Conservation (phyloP, 2,329 filamentous ascomycete species). For the Talaromyces sp. region DNA sequence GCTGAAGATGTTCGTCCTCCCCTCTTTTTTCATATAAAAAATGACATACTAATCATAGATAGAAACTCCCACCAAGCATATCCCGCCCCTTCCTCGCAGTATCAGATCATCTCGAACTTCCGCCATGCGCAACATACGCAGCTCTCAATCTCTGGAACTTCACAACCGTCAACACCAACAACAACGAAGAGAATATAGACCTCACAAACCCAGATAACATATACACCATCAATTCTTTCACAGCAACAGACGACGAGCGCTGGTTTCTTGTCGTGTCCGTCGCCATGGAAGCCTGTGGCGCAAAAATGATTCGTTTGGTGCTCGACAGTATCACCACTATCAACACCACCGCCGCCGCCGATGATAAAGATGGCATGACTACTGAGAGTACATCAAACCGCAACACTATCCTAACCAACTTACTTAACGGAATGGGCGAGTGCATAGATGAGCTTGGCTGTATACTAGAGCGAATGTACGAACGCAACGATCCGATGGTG, state of each 20-base stretch:
- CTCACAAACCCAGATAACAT: constrained; percentile 39
- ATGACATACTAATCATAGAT: neutral
- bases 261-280: constrained; percentile 54
- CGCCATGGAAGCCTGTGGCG: constrained; percentile 52
- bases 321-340: constrained; percentile 48
- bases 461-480: constrained; percentile 51
- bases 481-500: constrained; percentile 46
- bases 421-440: constrained; percentile 40
- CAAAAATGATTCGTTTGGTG: constrained; percentile 45
- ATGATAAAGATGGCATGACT: constrained; percentile 17
- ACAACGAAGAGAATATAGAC: constrained; percentile 21
- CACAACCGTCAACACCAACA: constrained; percentile 11
- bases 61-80: constrained; percentile 38
- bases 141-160: constrained; percentile 42
- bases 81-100: constrained; percentile 37
- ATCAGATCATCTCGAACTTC: constrained; percentile 35
- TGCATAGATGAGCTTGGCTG: constrained; percentile 42
- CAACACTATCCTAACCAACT: constrained; percentile 30
- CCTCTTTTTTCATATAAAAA: too few relatives aligned
- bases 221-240: constrained; percentile 34
- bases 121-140: constrained; percentile 45
- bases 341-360: constrained; percentile 31
- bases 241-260: constrained; percentile 40
- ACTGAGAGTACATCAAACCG: neutral
- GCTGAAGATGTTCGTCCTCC: constrained; percentile 60